Evolutionary conservation across 2,329 filamentous ascomycete genomes (phyloP).

Genomic region (Podosphaera xanthii): DNA sequence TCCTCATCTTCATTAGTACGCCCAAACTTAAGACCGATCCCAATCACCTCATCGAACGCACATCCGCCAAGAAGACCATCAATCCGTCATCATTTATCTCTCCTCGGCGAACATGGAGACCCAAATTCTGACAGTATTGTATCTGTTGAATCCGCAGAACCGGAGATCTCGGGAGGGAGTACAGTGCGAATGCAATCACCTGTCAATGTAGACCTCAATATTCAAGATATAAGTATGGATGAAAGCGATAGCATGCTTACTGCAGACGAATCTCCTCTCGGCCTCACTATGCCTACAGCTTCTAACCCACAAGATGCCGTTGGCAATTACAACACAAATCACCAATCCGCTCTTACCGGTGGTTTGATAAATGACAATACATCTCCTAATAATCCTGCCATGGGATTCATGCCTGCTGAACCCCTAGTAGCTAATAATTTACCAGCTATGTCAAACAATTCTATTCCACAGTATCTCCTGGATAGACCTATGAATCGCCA

Average conservation of each 20-base stretch:
- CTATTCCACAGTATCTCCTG: constrained; percentile 56
- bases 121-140: constrained; percentile 61
- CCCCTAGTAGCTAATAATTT: constrained; percentile 41
- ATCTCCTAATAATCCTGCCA: constrained; percentile 40
- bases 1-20: constrained; percentile 29
- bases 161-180: constrained; percentile 43
- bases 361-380: constrained; percentile 54
- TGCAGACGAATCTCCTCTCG: constrained; percentile 42
- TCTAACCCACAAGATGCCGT: constrained; percentile 66
- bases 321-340: constrained; percentile 84
- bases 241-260: constrained; percentile 58
- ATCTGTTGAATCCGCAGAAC: constrained; percentile 54
- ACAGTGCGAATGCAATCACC: constrained; percentile 38
- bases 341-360: constrained; percentile 62
- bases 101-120: constrained; percentile 72
- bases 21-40: constrained; percentile 30
- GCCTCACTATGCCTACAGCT: constrained; percentile 45
- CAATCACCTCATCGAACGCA: constrained; percentile 27
- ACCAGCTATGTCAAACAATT: constrained; percentile 51
- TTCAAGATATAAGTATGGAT: constrained; percentile 61
- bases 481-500: constrained; percentile 48
- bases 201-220: constrained; percentile 32
- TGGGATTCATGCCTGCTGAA: constrained; percentile 47
- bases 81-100: constrained; percentile 71
- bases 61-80: constrained; percentile 52